Base-by-base conservation (phyloP, 2,329 filamentous ascomycete genomes). In the Xylaria digitata region DNA sequence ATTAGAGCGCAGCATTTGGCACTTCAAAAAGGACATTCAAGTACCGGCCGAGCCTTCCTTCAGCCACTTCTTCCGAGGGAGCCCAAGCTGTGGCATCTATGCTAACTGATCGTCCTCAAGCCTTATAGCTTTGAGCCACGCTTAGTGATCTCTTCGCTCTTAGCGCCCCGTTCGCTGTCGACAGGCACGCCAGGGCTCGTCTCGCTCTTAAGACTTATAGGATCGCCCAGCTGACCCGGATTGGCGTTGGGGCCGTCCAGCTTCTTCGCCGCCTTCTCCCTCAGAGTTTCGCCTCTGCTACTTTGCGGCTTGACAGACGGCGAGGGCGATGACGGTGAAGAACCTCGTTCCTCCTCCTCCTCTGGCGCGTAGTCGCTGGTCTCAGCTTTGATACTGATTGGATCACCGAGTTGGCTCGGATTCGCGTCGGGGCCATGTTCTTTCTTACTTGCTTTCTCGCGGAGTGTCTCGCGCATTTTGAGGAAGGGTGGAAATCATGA, bases 351-450 rank as follows among this genome's bases (percentile, higher is more conserved):
- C 40, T 74, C 75, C 6, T 59, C 66, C 0, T 71, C 64, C 19
- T 66, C 67, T 1, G 75, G 72, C 37, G 77, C 66, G 45, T 61
- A 71, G 17, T 75, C 73, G 63, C 75, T 78, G 60, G 71, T 76
- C 65, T 81, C 80, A 7, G 79, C 79, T 65, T 81, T 81, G 32
- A 80, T 45, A 54, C 78, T 81, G 40, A 80, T 75, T 2, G 80
- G 80, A 55, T 81, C 80, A 32, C 79, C 80, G 7, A 81, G 72
- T 69, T 78, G 77, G 59, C 76, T 77, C 5, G 79, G 78, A 67
- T 83, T 76, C 13, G 76, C 76, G 56, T 70, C 68, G 3, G 75
- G 70, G 42, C 76, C 77, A 21, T 77, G 70, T 4, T 76, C 50
- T 52, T 76, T 74, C 67, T 76, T 74, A 56, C 56, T 55, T 6